Evolutionary conservation across 2,329 filamentous ascomycete species (phyloP), one percentile per base, ranked within the genome.

Genomic region (Leptographium lundbergii): DNA sequence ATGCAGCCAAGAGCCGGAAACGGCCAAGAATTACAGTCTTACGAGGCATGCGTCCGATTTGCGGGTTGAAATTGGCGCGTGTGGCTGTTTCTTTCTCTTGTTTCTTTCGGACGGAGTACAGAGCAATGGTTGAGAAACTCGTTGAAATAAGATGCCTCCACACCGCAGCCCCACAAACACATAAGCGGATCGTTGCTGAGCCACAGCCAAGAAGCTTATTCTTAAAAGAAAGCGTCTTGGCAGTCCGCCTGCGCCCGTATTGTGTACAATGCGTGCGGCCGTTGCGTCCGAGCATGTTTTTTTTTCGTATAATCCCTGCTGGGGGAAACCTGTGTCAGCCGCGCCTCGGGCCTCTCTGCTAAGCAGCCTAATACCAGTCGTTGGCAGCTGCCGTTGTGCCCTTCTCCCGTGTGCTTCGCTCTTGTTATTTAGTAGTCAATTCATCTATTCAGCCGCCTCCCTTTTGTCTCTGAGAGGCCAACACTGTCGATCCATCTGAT

Each of bases 201-300:
- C 53, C 34, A 42, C 51, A n/a, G 27, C 54, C 54, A 56, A 56
- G 54, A 56, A 56, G 54, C 39, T 56, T 56, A 56, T 48, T 56
- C n/a, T 45, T 45, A 45, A 45, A 19, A n/a, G 17, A 45, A n/a
- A 3, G 17, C 17, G 42, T 45, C 42, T 45, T 45, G 42, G 42
- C 42, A 19, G 42, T 6, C 42, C 19, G 42, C 42, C 39, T 45
- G 17, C 19, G 17, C 42, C n/a, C 42, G 42, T 45, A 45, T 48
- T 45, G 42, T 45, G 42, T 22, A 4, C 4, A 45, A 3, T 19
- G 42, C 19, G 42, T 17, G 42, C 39, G 19, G 17, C 42, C 42
- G 42, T 45, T 45, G 42, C 17, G 17, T n/a, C 42, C 42, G 42
- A 45, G 42, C 42, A 19, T 45, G 17, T 45, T n/a, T 45, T 34